Evolutionary conservation across 257 asterid genomes (phyloP).

Genomic region (Scutellaria baicalensis): DNA sequence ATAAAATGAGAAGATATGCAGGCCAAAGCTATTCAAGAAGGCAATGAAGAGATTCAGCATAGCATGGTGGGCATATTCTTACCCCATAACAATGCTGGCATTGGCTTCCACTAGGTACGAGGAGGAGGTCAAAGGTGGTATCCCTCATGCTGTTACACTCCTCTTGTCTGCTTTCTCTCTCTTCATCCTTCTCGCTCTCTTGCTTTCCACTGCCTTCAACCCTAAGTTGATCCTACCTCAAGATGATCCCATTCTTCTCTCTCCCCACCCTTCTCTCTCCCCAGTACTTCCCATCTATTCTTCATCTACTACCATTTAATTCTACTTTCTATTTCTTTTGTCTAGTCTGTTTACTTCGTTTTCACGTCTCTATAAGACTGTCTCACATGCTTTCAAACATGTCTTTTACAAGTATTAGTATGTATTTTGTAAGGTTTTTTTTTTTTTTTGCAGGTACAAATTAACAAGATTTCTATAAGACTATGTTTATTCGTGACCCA

Average conservation of each 20-base stretch:
- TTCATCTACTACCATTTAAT: too few relatives aligned
- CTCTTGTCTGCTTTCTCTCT: constrained; percentile 33
- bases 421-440: too few relatives aligned
- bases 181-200: constrained; percentile 27
- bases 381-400: too few relatives aligned
- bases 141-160: constrained; percentile 34
- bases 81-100: constrained; percentile 48
- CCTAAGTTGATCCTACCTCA: constrained; percentile 32
- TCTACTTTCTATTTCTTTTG: too few relatives aligned
- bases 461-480: too few relatives aligned
- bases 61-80: constrained; percentile 78
- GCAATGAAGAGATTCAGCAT: constrained; percentile 51
- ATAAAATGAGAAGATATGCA: constrained; percentile 30
- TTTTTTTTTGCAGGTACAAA: too few relatives aligned
- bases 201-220: constrained; percentile 29
- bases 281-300: too few relatives aligned
- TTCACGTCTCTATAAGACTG: too few relatives aligned
- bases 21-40: constrained; percentile 57
- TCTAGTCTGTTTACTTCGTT: too few relatives aligned
- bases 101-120: constrained; percentile 46
- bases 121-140: constrained; percentile 35
- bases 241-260: constrained; percentile 24
- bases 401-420: too few relatives aligned
- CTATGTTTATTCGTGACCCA: too few relatives aligned
- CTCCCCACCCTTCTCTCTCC: not conserved